Conservation (phyloP, 2,329 filamentous ascomycete genomes). For the Phialophora chinensis region DNA sequence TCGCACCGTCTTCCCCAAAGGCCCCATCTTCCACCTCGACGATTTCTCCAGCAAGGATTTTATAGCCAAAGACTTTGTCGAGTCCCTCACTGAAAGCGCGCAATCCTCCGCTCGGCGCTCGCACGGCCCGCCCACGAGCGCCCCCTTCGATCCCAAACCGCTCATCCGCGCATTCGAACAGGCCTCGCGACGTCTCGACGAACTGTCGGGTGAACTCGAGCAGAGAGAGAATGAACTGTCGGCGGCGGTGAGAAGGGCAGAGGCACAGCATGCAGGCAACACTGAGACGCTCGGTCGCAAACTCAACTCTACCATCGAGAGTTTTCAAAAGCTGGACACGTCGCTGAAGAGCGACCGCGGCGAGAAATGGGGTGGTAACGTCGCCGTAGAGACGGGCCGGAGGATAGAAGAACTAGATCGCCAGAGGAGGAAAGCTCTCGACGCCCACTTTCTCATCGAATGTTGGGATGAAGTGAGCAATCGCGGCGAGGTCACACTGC, state of each 20-base stretch:
- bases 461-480: conserved; percentile 97
- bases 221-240: conserved; percentile 88
- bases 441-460: conserved; percentile 92
- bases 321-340: conserved; percentile 87
- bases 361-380: conserved; percentile 69
- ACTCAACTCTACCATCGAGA: conserved; percentile 87
- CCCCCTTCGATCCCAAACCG: conserved; percentile 90
- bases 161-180: conserved; percentile 93
- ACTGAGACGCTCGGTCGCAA: conserved; percentile 85
- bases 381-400: conserved; percentile 93
- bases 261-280: conserved; percentile 89
- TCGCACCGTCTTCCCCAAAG: conserved; percentile 75
- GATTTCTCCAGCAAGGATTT: conserved; percentile 91
- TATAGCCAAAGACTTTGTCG: conserved; percentile 97
- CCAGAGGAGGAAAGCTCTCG: conserved; percentile 85
- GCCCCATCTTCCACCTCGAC: conserved; percentile 83
- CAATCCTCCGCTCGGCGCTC: conserved; percentile 82
- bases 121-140: conserved; percentile 41
- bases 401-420: conserved; percentile 91
- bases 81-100: conserved; percentile 84
- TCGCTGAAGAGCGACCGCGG: conserved; percentile 66
- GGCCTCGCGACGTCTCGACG: conserved; percentile 59
- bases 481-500: conserved; percentile 79
- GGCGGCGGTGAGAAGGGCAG: conserved; percentile 86
- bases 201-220: conserved; percentile 77